These are phyloP conservation scores for Cicer yamashitae DNA, from an alignment of 306 rosid species.

Conservation along the genomic window DNA sequence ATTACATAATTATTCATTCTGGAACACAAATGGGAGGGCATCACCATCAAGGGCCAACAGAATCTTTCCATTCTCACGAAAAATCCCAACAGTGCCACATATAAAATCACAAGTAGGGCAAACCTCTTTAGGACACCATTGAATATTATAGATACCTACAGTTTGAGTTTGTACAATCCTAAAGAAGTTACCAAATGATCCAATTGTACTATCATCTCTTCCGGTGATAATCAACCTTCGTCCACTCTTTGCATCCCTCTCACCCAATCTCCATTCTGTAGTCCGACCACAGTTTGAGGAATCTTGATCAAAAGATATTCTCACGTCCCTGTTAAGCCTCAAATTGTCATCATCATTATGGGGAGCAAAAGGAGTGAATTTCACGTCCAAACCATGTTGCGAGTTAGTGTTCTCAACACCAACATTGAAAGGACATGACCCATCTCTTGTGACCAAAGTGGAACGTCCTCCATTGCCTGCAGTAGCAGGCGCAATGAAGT, in stretches of 20 bases:
- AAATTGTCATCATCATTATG: constrained; percentile 11
- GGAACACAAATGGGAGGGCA: constrained; percentile 14
- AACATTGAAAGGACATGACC: constrained; percentile 50
- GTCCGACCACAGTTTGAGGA: constrained; percentile 33
- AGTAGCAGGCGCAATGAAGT: constrained; percentile 63
- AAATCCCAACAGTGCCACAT: constrained; percentile 51
- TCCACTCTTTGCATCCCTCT: background rate
- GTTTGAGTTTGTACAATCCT: constrained; percentile 24
- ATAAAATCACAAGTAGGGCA: constrained; percentile 52
- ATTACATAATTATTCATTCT: background rate
- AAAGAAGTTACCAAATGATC: constrained; percentile 38
- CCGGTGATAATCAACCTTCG: constrained; percentile 49
- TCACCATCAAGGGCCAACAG: constrained; percentile 56
- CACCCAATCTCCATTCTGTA: constrained; percentile 51
- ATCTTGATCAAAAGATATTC: constrained; percentile 39
- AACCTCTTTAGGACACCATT: constrained; percentile 21
- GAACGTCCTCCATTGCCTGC: constrained; percentile 63
- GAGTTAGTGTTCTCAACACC: constrained; percentile 53
- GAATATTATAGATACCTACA: constrained; percentile 23
- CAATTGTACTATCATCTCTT: background rate
- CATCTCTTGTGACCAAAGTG: constrained; percentile 50
- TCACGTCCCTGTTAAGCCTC: background rate
- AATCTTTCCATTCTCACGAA: constrained; percentile 54
- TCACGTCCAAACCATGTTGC: constrained; percentile 10
- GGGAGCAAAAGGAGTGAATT: constrained; percentile 45